Base-by-base conservation (phyloP, 805 yeast genomes). In the Hagleromyces aurorensis region DNA sequence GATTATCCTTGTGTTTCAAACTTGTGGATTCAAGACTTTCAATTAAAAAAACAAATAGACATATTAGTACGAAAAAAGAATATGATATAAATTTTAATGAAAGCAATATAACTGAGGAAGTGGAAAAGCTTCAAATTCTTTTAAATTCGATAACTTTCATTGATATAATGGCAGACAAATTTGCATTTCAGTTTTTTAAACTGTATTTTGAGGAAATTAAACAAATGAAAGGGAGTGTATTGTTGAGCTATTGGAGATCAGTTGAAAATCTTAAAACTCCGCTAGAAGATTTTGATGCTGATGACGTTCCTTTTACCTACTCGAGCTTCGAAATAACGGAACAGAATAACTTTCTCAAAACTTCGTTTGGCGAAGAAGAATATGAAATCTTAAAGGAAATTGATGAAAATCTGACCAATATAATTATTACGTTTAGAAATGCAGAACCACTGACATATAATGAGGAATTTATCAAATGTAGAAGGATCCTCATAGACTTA, bases 231-330 rank as follows among this genome's bases (percentile, higher is more conserved):
- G 47, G 46, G 3, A 13, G 23, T 4, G 29, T 40, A 4, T 47
- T 75, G 16, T 46, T 84, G 4, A 76, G 75, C 24, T 75, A 73
- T 37, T 81, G 86, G 84, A 50, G 69, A 4, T 67, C 71, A 2
- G 78, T 84, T 3, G 80, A 83, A 37, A 63, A 69, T 0, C 66
- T 83, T 21, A 72, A 75, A 43, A 80, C 80, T 27, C 94, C 96
- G 0, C 52, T 86, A 11, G 80, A 70, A 34, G 61, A 61, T 38
- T 52, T 61, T 3, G 41, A 33, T n/a, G 41, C 44, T 17, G 54
- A 53, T 3, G 61, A 56, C 9, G 43, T 45, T 19, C 46, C 49
- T 8, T 52, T 50, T 9, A 44, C 34, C 1, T 21, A 25, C 14
- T 31, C 44, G 2, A 30, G 34, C 1, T 38, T 48, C 4, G 58